phyloP scores from a whole-genome alignment of 169 alveolate species.

The Plasmodium inui region DNA sequence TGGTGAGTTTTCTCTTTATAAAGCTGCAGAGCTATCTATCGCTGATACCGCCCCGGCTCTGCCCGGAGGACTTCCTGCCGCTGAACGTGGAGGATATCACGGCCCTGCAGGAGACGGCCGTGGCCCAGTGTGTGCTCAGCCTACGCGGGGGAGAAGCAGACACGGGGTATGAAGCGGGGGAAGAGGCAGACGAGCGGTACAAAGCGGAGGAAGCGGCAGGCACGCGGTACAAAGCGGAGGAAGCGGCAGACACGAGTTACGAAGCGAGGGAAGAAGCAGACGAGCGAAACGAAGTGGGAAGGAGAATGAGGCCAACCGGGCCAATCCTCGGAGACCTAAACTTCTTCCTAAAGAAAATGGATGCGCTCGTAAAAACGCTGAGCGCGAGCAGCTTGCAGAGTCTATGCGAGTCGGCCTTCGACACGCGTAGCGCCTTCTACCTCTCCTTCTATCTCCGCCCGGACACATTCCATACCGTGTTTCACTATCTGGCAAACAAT shows the following conservation, averaged over 20 bases:
- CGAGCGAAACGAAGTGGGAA: neutral
- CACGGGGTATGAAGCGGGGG: neutral
- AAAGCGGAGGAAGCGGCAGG: neutral
- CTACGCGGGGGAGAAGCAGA: neutral
- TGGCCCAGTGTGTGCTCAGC: conserved; percentile 29
- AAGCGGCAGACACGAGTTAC: neutral
- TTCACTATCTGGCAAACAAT: conserved; percentile 36
- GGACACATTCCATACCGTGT: conserved; percentile 14
- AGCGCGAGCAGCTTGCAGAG: conserved; percentile 2
- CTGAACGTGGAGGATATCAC: conserved; percentile 55
- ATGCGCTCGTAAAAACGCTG: conserved; percentile 25
- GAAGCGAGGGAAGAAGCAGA: neutral
- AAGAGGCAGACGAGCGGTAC: neutral
- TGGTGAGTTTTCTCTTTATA: conserved; percentile 36
- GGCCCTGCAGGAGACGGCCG: conserved; percentile 64
- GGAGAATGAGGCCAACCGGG: neutral
- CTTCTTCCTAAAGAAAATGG: conserved; percentile 60
- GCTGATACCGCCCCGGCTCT: conserved; percentile 38
- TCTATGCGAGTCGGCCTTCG: conserved; percentile 66
- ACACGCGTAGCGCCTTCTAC: conserved; percentile 45
- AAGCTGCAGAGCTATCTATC: conserved; percentile 39
- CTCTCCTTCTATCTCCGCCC: conserved; percentile 54
- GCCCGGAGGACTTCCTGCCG: conserved; percentile 32
- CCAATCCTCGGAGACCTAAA: neutral
- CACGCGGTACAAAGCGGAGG: neutral